Percentiles rank a stretch among this genome's conserved stretches.
Evolutionary conservation across 352 stramenopile species (phyloP).

Genomic region (Pythium grandisporangium): DNA sequence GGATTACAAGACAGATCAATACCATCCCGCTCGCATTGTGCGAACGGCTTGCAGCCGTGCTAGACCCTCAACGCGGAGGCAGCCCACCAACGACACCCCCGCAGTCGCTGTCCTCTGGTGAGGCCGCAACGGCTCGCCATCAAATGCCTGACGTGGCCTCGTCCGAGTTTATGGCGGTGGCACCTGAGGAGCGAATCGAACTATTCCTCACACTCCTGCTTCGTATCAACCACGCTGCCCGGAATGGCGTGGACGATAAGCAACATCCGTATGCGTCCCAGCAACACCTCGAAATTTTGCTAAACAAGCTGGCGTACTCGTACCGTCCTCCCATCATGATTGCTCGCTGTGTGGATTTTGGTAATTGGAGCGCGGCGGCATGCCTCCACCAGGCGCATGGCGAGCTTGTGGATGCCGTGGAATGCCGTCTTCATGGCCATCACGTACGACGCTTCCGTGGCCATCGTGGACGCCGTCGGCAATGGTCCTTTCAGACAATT

Average conservation of each 20-base stretch:
- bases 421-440: constrained; percentile 69
- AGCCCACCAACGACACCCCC: too few relatives aligned
- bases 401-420: constrained; percentile 75
- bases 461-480: background rate
- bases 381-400: constrained; percentile 72
- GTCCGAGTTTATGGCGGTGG: constrained; percentile 31
- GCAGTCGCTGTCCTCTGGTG: too few relatives aligned
- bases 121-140: background rate
- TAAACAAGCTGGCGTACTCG: constrained; percentile 44
- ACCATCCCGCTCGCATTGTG: constrained; percentile 26
- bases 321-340: constrained; percentile 77
- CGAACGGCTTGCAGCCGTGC: constrained; percentile 20
- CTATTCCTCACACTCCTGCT: constrained; percentile 68
- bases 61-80: constrained; percentile 23
- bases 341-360: constrained; percentile 69
- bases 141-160: constrained; percentile 19
- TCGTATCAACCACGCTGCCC: constrained; percentile 26
- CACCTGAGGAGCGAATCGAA: constrained; percentile 54
- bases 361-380: constrained; percentile 72
- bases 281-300: constrained; percentile 29
- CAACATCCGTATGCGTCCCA: constrained; percentile 16
- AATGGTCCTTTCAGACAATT: background rate
- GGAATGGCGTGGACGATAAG: constrained; percentile 1
- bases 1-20: constrained; percentile 45
- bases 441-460: constrained; percentile 14